Base-by-base conservation (phyloP, 495 filamentous ascomycete species). In the Thozetella sp. region DNA sequence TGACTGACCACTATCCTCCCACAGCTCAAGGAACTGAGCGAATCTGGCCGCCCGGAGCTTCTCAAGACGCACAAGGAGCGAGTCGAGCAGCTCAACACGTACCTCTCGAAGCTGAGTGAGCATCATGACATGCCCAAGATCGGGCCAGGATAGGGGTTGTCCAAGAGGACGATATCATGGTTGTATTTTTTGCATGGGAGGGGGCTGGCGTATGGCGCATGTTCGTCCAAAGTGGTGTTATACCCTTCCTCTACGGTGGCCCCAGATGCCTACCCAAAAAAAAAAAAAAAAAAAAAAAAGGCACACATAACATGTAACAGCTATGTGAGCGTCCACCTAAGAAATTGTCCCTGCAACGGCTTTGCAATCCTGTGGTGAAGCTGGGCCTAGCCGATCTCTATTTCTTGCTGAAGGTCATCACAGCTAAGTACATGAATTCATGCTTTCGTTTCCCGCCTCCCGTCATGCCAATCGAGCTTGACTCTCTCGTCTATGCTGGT, bases 51-150 rank as follows among this genome's bases (percentile, higher is more conserved):
- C 22, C 77, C 78, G 23, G 91, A 93, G 65, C 91, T 93, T 23
- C 80, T 90, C 65, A 99, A 98, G 83, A 96, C 93, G 43, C 95
- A 99, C 69, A 99, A 98, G 73, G 89, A 99, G 80, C 88, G 91
- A 1, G 95, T 99, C 46, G 93, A 99, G 72, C 93, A 97, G 72
- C 79, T 97, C 61, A 99, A 99, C 72, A 90, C 91, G 68, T 96
- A 97, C 69, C 78, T 99, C 45, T 93, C 90, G 60, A 88, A 88
- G 60, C 75, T 99, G 69, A 96, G 91, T 75, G 95, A 99, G 75
- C 95, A 99, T 73, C 95, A 99, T 70, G 95, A 99, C 70, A 99
- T 99, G 94, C 90, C 89, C 57, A 90, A 89, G 77, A 92, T 92
- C 60, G 89, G 89, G 62, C 89, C 89, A 2, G 89, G 89, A 67